A percentile compares a stretch with the other conserved stretches of the same genome.
Conservation (phyloP, 768 basidiomycete genomes). For the Ramaria rubella region DNA sequence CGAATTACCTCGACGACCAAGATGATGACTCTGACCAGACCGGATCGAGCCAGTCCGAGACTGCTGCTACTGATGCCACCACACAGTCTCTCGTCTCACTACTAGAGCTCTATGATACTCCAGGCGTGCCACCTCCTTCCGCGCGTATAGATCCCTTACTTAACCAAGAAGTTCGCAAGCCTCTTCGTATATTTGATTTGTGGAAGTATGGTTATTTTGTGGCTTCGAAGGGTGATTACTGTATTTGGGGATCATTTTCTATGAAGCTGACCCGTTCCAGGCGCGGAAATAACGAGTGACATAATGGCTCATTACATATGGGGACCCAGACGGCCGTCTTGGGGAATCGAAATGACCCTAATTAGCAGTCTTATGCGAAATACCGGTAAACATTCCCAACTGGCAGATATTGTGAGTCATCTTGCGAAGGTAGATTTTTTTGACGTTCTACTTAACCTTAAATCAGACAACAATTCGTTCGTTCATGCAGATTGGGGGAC, state of each 20-base stretch:
- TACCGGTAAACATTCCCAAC: constrained; percentile 68
- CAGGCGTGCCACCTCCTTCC: constrained; percentile 66
- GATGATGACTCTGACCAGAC: neutral
- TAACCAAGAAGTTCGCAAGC: constrained; percentile 48
- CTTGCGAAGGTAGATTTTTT: neutral
- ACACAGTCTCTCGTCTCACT: constrained; percentile 18
- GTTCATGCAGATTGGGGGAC: constrained; percentile 71
- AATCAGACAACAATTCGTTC: constrained; percentile 43
- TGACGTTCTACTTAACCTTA: neutral
- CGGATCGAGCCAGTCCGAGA: neutral
- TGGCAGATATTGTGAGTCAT: constrained; percentile 71
- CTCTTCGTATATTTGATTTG: constrained; percentile 59
- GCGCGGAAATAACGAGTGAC: constrained; percentile 49
- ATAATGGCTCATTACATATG: constrained; percentile 73
- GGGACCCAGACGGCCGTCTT: constrained; percentile 84
- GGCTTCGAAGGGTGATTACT: constrained; percentile 54
- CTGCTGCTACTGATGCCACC: neutral
- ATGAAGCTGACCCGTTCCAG: constrained; percentile 19
- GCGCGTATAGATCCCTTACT: constrained; percentile 64
- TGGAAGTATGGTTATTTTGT: constrained; percentile 63
- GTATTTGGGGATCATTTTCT: neutral
- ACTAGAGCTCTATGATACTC: constrained; percentile 52
- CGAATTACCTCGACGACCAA: neutral
- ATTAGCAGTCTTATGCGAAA: constrained; percentile 82
- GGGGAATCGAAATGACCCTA: constrained; percentile 94